These are phyloP conservation scores for Cryphonectria nitschkei DNA, from an alignment of 2,329 filamentous ascomycete species.

Conservation along the genomic window DNA sequence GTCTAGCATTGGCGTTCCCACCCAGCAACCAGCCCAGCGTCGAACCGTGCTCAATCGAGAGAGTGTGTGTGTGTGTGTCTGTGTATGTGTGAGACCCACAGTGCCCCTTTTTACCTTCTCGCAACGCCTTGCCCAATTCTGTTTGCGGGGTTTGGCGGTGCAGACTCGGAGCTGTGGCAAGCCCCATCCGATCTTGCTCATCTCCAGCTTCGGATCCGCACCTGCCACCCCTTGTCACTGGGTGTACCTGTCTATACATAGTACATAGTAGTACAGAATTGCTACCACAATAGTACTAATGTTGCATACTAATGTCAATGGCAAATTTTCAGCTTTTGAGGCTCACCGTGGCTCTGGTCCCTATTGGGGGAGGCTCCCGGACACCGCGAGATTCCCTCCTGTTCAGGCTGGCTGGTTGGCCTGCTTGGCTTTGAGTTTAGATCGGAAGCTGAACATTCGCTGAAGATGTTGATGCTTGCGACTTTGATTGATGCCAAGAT, in stretches of 20 bases:
- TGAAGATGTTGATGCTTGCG: background rate
- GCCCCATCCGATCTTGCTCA: constrained; percentile 1
- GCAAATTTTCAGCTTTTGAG: background rate
- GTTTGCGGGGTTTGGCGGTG: constrained; percentile 1
- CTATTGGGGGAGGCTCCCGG: background rate
- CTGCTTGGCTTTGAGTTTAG: background rate
- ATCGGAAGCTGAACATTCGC: background rate
- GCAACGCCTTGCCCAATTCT: background rate
- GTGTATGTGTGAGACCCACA: background rate
- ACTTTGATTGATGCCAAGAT: background rate
- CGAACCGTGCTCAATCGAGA: background rate
- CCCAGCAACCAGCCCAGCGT: background rate
- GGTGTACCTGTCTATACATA: background rate
- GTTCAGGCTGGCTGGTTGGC: background rate
- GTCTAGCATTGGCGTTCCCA: background rate
- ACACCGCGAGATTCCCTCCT: no score
- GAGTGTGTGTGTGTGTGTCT: no score
- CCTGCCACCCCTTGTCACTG: background rate
- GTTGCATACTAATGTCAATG: background rate
- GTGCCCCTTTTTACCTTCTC: background rate
- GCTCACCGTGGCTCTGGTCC: background rate
- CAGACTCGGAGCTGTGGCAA: background rate
- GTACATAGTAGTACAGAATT: background rate
- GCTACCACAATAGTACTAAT: background rate
- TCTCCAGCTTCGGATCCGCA: constrained; percentile 6